Percentiles rank a stretch among this genome's conserved stretches.
Conservation (phyloP, 805 yeast species). For the Yamadazyma sp. region DNA sequence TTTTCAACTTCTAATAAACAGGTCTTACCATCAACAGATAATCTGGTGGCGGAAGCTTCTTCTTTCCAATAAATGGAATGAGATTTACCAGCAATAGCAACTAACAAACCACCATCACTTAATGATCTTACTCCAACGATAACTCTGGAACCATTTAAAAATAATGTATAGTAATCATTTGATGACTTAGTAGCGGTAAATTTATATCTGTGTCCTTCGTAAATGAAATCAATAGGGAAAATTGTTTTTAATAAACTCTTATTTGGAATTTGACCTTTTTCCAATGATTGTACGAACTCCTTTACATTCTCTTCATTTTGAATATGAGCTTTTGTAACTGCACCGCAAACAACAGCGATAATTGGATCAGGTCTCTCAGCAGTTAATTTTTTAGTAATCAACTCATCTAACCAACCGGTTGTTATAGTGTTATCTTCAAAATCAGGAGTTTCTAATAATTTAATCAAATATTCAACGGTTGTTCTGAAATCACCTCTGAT, state of each 20-base stretch:
- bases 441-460: slow-evolving; percentile 92
- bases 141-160: slow-evolving; percentile 88
- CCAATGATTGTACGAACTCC: slow-evolving; percentile 73
- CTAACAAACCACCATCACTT: slow-evolving; percentile 90
- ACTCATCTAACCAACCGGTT: slow-evolving; percentile 98
- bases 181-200: slow-evolving; percentile 96
- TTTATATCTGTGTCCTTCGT: slow-evolving; percentile 88
- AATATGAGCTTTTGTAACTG: slow-evolving; percentile 90
- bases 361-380: slow-evolving; percentile 95
- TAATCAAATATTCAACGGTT: slow-evolving; percentile 94
- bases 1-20: slow-evolving; percentile 92
- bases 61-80: slow-evolving; percentile 98
- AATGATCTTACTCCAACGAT: slow-evolving; percentile 85
- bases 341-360: slow-evolving; percentile 94
- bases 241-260: slow-evolving; percentile 79
- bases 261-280: slow-evolving; percentile 93
- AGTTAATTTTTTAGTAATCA: slow-evolving; percentile 88
- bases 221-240: slow-evolving; percentile 91
- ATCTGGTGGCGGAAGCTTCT: slow-evolving; percentile 91
- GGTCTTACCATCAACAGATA: slow-evolving; percentile 93
- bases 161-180: slow-evolving; percentile 77
- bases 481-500: slow-evolving; percentile 99
- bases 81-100: slow-evolving; percentile 86
- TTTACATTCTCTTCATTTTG: slow-evolving; percentile 66
- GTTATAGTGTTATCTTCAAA: slow-evolving; percentile 96